Base-by-base conservation (phyloP, 1,139 yeast species). In the Hanseniaspora sp. region DNA sequence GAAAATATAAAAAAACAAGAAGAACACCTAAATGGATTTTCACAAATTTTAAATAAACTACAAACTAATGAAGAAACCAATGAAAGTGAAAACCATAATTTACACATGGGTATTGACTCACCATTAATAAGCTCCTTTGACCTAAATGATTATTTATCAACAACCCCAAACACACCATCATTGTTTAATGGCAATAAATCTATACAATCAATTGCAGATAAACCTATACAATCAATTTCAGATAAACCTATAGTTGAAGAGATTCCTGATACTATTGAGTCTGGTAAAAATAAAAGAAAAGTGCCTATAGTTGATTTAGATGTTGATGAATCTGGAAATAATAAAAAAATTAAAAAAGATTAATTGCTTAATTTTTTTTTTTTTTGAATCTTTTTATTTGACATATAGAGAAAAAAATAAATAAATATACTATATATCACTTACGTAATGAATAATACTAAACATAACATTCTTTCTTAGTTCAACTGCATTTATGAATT, bases 1-100 rank as follows among this genome's bases (percentile, higher is more conserved):
- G 56, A 60, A 17, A 65, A 63, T 51, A 64, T 67, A 15, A 63
- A 63, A 42, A 63, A 62, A 46, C 70, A 66, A 56, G 68, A 64
- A 46, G 63, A 60, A 34, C 60, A 67, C 17, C 63, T 67, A n/a
- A 63, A 59, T 44, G 62, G 64, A 39, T 56, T 64, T 45, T 66
- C 64, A 46, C 62, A 62, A 33, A 55, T 64, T 57, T 59, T 64
- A 3, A 43, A 39, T 17, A 53, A 38, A 29, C 29, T 53, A 4
- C 47, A 46, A n/a, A 44, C 17, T 7, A 37, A 33, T 17, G 42
- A n/a, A 7, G 40, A 34, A 15, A 23, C 9, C 18, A 30, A 35
- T 13, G 40, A 35, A 13, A 28, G 17, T 33, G 30, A 15, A 6
- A 15, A 40, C 48, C n/a, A 51, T 33, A 34, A 52, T 13, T 42